phyloP scores from a whole-genome alignment of 345 rosid genomes.

The Linum lewisii region DNA sequence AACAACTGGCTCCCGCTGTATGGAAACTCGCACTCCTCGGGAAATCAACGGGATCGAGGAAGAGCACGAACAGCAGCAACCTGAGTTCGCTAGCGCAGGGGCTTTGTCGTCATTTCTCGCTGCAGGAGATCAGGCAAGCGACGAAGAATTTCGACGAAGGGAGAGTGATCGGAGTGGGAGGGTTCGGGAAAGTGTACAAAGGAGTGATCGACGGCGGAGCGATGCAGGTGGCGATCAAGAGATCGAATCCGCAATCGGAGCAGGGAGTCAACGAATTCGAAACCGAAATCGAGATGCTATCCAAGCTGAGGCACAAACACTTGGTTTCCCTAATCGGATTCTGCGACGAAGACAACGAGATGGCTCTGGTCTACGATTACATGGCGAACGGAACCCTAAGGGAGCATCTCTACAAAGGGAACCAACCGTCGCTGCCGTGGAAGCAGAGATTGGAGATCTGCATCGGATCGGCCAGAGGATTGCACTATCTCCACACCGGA shows the following conservation, averaged over 20 bases:
- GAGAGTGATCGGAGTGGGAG: slow-evolving; percentile 23
- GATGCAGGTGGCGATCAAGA: slow-evolving; percentile 19
- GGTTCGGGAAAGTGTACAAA: slow-evolving; percentile 27
- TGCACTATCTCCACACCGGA: slow-evolving; percentile 24
- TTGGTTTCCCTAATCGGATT: slow-evolving; percentile 22
- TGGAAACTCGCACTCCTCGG: slow-evolving; percentile 25
- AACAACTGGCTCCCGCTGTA: slow-evolving; percentile 31
- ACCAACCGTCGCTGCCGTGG: slow-evolving; percentile 14
- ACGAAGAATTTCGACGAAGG: slow-evolving; percentile 20
- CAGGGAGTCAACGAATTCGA: slow-evolving; percentile 25
- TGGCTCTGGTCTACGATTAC: slow-evolving; percentile 20
- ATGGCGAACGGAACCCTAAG: slow-evolving; percentile 23
- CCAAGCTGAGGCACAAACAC: slow-evolving; percentile 27
- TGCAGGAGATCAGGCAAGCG: slow-evolving; percentile 19
- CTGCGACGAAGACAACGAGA: slow-evolving; percentile 22
- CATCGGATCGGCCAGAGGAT: slow-evolving; percentile 21
- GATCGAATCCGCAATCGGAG: slow-evolving; percentile 26
- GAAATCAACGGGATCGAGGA: slow-evolving; percentile 30
- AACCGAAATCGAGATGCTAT: slow-evolving; percentile 26
- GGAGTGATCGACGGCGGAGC: slow-evolving; percentile 23
- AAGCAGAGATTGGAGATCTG: slow-evolving; percentile 19
- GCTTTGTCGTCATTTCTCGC: slow-evolving; percentile 22
- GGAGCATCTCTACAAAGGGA: slow-evolving; percentile 21
- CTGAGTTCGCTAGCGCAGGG: slow-evolving; percentile 20
- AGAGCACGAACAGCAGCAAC: slow-evolving; percentile 16